Evolutionary conservation across 202 grass and related monocot genomes (phyloP), one percentile per base, ranked within the genome.

Genomic region (Setaria viridis): DNA sequence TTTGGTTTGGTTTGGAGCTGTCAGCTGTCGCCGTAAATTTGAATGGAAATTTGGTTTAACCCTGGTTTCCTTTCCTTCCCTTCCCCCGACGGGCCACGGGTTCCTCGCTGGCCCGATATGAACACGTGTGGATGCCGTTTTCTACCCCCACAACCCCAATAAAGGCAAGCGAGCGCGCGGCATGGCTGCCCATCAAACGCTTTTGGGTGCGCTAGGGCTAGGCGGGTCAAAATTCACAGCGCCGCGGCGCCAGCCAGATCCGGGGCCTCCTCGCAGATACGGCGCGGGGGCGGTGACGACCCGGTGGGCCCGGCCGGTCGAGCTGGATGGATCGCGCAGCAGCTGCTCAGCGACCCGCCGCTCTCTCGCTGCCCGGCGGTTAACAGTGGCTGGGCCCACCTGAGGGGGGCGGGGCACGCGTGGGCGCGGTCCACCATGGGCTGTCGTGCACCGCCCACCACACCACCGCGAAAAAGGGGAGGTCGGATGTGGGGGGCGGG

Each of bases 341-440:
- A 1, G 2, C 13, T 8, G 4, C 0, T 0, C 4, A 68, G 17
- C 39, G 30, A 21, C 15, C 51, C 14, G 51, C 51, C 12, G 21
- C 25, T 29, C 17, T 3, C 59, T 30, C 9, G 58, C 58, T 29
- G 21, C 25, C 17, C 3, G 37, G 65, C 35, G 65, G 35, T n/a
- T 68, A 4, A 32, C 45, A 10, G 29, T 11, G 15, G 12, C 1
- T 14, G 14, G 29, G 14, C 45, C 15, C 71, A 65, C 29, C 7
- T 15, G 47, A 16, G 46, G 10, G 25, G 4, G 16, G 37, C 34
- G 73, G 45, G 15, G 77, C 53, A 58, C n/a, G 53, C 66, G 67
- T 74, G 74, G 80, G 37, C 74, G 41, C 84, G 80, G 89, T 91
- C 62, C 85, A 84, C 89, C 81, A 77, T 77, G 53, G 62, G 46